These are phyloP conservation scores for Chytriomyces sp. DNA, from an alignment of 192 early-diverging fungal genomes.

Conservation along the genomic window DNA sequence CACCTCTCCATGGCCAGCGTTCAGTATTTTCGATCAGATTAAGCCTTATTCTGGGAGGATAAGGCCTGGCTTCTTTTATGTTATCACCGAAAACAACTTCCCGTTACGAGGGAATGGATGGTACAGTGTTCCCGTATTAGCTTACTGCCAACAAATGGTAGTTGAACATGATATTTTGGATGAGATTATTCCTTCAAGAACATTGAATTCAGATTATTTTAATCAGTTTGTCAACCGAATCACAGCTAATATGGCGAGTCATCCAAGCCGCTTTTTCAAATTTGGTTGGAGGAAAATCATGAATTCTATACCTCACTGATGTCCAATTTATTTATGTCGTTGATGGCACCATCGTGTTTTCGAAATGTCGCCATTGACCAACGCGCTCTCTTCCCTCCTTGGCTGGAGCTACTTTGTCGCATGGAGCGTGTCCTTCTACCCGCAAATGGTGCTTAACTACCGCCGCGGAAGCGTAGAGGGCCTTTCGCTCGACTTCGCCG, in stretches of 20 bases:
- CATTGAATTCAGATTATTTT: too few species aligned
- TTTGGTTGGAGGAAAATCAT: slow-evolving; percentile 78
- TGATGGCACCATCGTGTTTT: too few species aligned
- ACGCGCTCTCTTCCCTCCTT: background rate
- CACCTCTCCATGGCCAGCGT: too few species aligned
- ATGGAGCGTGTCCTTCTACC: slow-evolving; percentile 90
- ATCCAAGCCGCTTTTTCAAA: slow-evolving; percentile 84
- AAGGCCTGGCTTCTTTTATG: too few species aligned
- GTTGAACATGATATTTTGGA: slow-evolving; percentile 49
- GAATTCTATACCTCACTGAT: too few species aligned
- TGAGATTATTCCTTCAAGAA: too few species aligned
- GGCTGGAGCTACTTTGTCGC: slow-evolving; percentile 73
- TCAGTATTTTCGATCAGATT: too few species aligned
- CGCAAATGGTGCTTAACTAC: slow-evolving; percentile 80
- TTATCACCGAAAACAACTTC: too few species aligned
- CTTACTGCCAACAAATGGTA: slow-evolving; percentile 85
- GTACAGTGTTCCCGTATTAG: slow-evolving; percentile 72
- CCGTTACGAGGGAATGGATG: slow-evolving; percentile 78
- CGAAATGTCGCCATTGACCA: too few species aligned
- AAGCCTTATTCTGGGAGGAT: too few species aligned
- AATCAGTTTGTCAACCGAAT: slow-evolving; percentile 52
- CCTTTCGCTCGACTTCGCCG: slow-evolving; percentile 87
- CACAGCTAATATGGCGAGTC: slow-evolving; percentile 71
- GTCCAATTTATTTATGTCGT: too few species aligned
- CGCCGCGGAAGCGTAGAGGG: slow-evolving; percentile 74